These are phyloP conservation scores for Melastoma candidum DNA, from an alignment of 441 rosid species.

Conservation along the genomic window DNA sequence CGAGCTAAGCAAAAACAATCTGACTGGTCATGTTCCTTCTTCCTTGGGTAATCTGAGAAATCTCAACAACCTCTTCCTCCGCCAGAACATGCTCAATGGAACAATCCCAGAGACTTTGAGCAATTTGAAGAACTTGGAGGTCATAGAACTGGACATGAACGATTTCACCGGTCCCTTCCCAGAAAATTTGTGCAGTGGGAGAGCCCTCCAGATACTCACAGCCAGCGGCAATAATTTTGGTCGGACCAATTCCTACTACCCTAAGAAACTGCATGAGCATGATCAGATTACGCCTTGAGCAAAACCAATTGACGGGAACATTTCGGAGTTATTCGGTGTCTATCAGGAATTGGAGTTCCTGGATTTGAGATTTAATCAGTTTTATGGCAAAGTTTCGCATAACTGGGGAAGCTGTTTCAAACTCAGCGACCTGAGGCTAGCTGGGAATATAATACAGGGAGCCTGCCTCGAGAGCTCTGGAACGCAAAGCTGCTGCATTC, in stretches of 20 bases:
- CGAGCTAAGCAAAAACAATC: slow-evolving; percentile 15
- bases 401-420: slow-evolving; percentile 20
- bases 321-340: slow-evolving; percentile 21
- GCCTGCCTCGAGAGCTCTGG: slow-evolving; percentile 25
- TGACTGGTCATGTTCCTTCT: slow-evolving; percentile 20
- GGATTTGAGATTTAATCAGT: slow-evolving; percentile 24
- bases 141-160: slow-evolving; percentile 13
- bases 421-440: slow-evolving; percentile 7
- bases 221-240: neutral
- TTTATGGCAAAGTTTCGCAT: slow-evolving; percentile 23
- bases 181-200: slow-evolving; percentile 11
- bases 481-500: neutral
- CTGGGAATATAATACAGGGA: slow-evolving; percentile 20
- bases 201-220: slow-evolving; percentile 1
- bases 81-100: slow-evolving; percentile 19
- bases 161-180: slow-evolving; percentile 23
- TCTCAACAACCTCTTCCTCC: slow-evolving; percentile 6
- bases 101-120: slow-evolving; percentile 19
- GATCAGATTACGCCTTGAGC: slow-evolving; percentile 13
- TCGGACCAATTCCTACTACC: neutral
- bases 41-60: slow-evolving; percentile 16
- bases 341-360: slow-evolving; percentile 16
- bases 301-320: slow-evolving; percentile 20
- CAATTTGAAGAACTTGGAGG: slow-evolving; percentile 8
- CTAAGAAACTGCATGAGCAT: slow-evolving; percentile 27